These are phyloP conservation scores for Themeda triandra DNA, from an alignment of 176 grass and related monocot genomes.

Conservation along the genomic window DNA sequence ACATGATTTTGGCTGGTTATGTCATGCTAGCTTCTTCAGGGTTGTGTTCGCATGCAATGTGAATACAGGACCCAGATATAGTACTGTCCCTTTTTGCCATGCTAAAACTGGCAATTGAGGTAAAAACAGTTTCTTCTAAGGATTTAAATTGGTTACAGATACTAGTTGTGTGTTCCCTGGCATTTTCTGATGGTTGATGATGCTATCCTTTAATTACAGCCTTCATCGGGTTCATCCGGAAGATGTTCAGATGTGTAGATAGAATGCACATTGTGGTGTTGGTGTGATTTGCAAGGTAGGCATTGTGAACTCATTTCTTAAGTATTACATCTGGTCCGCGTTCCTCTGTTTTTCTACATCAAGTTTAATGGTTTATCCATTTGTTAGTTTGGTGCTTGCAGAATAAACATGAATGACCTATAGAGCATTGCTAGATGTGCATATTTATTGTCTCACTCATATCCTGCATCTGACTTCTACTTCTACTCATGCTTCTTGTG, in stretches of 20 bases:
- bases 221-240: neutral
- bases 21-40: slow-evolving; percentile 24
- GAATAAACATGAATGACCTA: neutral
- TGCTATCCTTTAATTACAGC: slow-evolving; percentile 8
- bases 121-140: slow-evolving; percentile 27
- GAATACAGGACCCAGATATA: neutral
- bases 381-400: neutral
- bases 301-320: slow-evolving; percentile 1
- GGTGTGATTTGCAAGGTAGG: slow-evolving; percentile 10
- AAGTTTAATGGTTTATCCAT: slow-evolving; percentile 3
- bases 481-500: neutral
- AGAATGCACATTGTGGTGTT: slow-evolving; percentile 1
- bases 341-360: slow-evolving; percentile 10
- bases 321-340: neutral
- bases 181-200: slow-evolving; percentile 21
- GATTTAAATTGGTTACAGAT: neutral
- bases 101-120: slow-evolving; percentile 28
- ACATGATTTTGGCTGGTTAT: slow-evolving; percentile 23
- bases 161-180: neutral
- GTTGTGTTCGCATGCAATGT: neutral
- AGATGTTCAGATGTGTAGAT: neutral
- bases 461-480: neutral
- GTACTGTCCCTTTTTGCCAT: neutral
- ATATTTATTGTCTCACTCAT: neutral
- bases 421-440: neutral